phyloP scores from a whole-genome alignment of 2,329 filamentous ascomycete species.

The Penicillium psychrosexuale region DNA sequence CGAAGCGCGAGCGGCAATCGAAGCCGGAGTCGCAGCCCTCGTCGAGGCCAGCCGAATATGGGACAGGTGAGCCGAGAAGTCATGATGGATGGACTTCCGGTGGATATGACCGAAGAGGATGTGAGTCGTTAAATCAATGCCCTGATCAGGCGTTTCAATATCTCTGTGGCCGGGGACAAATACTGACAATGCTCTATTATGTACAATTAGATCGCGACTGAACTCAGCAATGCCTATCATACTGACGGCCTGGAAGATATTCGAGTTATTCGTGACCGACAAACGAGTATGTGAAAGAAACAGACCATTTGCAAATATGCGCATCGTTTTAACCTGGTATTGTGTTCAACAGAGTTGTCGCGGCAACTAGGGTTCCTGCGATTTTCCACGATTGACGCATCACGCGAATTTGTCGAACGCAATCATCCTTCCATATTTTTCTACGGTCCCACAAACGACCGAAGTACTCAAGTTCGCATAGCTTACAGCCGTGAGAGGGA shows the following conservation, averaged over 20 bases:
- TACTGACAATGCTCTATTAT: neutral
- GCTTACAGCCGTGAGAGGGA: conserved; percentile 54
- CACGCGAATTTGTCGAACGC: conserved; percentile 53
- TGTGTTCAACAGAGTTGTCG: conserved; percentile 46
- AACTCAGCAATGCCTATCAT: conserved; percentile 52
- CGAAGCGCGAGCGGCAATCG: conserved; percentile 37
- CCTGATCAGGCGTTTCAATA: neutral
- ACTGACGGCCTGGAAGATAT: conserved; percentile 56
- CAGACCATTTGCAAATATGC: neutral
- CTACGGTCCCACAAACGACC: conserved; percentile 46
- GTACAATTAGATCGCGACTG: conserved; percentile 52
- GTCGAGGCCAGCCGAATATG: conserved; percentile 38
- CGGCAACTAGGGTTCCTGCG: conserved; percentile 57
- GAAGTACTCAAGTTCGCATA: conserved; percentile 48
- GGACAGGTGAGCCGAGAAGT: conserved; percentile 49
- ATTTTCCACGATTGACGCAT: conserved; percentile 50
- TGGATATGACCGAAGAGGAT: conserved; percentile 51
- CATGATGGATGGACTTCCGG: conserved; percentile 50
- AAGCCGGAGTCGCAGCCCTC: conserved; percentile 38
- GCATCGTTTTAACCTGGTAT: neutral
- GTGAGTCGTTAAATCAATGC: conserved; percentile 36
- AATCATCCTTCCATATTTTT: conserved; percentile 52
- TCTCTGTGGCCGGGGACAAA: neutral
- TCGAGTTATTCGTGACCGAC: conserved; percentile 56
- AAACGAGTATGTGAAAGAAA: conserved; percentile 48